A percentile compares a stretch with the other conserved stretches of the same genome.
Conservation (phyloP, 2,329 filamentous ascomycete genomes). For the Dothideomycetes sp. region DNA sequence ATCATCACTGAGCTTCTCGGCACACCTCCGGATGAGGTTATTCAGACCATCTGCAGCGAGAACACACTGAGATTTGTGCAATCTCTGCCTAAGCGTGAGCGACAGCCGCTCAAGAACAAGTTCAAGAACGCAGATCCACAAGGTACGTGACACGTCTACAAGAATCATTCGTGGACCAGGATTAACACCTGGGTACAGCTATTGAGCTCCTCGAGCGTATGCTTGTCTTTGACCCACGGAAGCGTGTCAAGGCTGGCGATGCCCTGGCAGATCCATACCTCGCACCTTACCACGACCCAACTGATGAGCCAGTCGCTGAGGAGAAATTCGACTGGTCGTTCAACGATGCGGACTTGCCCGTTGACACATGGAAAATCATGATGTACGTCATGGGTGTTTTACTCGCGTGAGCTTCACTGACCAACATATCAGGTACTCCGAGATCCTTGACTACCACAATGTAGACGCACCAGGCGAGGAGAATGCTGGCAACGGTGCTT, state of each 20-base stretch:
- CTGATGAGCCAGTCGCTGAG: conserved; percentile 86
- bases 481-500: conserved; percentile 6
- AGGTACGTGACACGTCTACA: conserved; percentile 46
- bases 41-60: conserved; percentile 95
- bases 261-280: conserved; percentile 89
- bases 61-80: conserved; percentile 97
- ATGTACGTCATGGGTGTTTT: conserved; percentile 52
- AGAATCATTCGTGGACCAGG: conserved; percentile 1
- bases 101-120: conserved; percentile 75
- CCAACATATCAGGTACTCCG: conserved; percentile 65
- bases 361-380: conserved; percentile 99
- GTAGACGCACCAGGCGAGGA: conserved; percentile 47
- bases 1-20: conserved; percentile 97
- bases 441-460: conserved; percentile 98
- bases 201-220: conserved; percentile 91
- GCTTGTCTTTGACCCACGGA: conserved; percentile 98
- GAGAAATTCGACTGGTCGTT: conserved; percentile 99
- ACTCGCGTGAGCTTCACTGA: background rate
- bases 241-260: conserved; percentile 76
- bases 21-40: conserved; percentile 95
- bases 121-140: conserved; percentile 89
- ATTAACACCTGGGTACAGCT: conserved; percentile 41
- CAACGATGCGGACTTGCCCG: conserved; percentile 92
- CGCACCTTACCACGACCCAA: conserved; percentile 91
- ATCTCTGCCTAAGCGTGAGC: conserved; percentile 87